These are phyloP conservation scores for Ministeria vibrans DNA, from an alignment of 78 protist genomes.

Conservation along the genomic window DNA sequence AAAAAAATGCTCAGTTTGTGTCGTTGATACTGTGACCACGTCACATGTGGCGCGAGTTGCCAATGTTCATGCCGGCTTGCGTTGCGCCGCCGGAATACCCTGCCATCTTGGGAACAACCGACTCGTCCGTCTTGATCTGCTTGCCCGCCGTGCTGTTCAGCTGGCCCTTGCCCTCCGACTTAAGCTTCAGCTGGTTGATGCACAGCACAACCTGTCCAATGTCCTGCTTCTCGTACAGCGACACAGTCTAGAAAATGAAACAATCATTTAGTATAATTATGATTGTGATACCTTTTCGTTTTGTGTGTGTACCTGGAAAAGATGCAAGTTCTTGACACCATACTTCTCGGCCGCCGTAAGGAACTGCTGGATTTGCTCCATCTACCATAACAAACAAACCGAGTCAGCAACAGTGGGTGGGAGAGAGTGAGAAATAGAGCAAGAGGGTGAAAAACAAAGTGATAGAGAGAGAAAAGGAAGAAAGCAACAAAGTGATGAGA, in stretches of 20 bases:
- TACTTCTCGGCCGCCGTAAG: not conserved
- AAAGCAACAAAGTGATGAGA: too few relatives aligned
- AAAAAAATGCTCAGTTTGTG: too few relatives aligned
- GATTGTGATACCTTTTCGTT: too few relatives aligned
- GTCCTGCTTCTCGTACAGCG: conserved; percentile 5
- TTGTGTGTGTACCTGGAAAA: too few relatives aligned
- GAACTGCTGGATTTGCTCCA: conserved; percentile 1
- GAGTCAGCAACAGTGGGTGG: not conserved
- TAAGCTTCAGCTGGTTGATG: not conserved
- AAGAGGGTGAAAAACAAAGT: not conserved
- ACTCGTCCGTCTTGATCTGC: conserved; percentile 3
- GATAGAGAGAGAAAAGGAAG: too few relatives aligned
- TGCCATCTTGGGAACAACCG: not conserved
- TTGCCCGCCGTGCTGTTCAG: not conserved
- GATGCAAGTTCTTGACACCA: not conserved
- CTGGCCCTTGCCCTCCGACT: not conserved
- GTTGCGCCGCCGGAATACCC: not conserved
- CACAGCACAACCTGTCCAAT: not conserved
- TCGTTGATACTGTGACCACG: too few relatives aligned
- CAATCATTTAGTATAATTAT: too few relatives aligned
- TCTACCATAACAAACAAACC: not conserved
- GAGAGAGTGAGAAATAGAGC: not conserved
- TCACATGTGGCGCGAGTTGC: conserved; percentile 1
- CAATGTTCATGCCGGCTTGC: not conserved
- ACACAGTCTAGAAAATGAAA: too few relatives aligned